Base-by-base conservation (phyloP, 148 eudicot genomes). In the Gaultheria prostrata region DNA sequence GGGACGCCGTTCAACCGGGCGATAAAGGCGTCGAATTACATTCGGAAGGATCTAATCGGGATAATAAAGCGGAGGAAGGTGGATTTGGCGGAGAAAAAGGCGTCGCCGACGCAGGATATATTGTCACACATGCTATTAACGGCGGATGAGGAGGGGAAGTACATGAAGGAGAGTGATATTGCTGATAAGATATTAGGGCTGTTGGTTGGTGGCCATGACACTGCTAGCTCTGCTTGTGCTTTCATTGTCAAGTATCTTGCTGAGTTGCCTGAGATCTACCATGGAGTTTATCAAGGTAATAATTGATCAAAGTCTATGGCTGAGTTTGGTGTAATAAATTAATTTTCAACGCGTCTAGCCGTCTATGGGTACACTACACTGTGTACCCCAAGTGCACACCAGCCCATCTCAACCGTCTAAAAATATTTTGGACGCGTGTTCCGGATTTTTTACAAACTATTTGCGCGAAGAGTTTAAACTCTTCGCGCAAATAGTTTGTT, bases 221-320 rank as follows among this genome's bases (percentile, higher is more conserved):
- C 82, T 35, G 57, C 69, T 32, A 80, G 69, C 59, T 80, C 82
- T 45, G 71, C 82, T 32, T 65, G 67, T 8, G 69, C 69, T 61
- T 80, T 59, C 24, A 43, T 80, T n/a, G 69, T 57, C 48, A 80
- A 80, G 82, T 59, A 57, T n/a, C 82, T 80, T 6, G 82, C 82
- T 35, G 82, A 80, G 82, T 69, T 57, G 18, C 82, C 82, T 57
- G 72, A 80, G 72, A 69, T 80, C 51, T 80, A 57, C 46, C 24
- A 80, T 8, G 82, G 49, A 35, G 72, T 80, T 65, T 20, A 45
- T 5, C 43, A 46, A 43, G 82, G 82, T 80, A 80, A 57, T 57
- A n/a, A n/a, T n/a, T n/a, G n/a, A n/a, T 57, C 4, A 20, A 4
- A 56, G 61, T 56, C 7, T 56, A 3, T 35, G 39, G 39, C 39